These are phyloP conservation scores for Penicillium manginii DNA, from an alignment of 495 filamentous ascomycete genomes.

Conservation along the genomic window DNA sequence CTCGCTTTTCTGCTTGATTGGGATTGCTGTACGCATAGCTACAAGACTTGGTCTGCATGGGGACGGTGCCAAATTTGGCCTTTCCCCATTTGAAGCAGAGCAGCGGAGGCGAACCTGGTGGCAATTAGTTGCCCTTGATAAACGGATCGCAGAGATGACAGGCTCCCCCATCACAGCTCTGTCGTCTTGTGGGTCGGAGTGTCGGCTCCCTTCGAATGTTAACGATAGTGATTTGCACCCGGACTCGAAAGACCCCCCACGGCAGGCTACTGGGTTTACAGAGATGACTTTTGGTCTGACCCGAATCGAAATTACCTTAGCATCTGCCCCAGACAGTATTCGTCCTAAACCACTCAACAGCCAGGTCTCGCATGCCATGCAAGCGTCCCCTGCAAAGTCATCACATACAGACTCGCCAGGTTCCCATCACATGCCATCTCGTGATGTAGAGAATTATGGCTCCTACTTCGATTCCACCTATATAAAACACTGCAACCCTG, in stretches of 20 bases:
- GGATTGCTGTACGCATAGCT: slow-evolving; percentile 69
- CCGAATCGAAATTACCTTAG: slow-evolving; percentile 39
- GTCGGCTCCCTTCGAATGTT: slow-evolving; percentile 42
- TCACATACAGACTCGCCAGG: not conserved
- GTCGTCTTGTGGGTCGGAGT: slow-evolving; percentile 39
- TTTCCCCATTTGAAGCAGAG: slow-evolving; percentile 71
- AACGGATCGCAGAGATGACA: slow-evolving; percentile 64
- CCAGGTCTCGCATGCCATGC: not conserved
- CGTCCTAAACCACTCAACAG: slow-evolving; percentile 11
- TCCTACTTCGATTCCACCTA: slow-evolving; percentile 54
- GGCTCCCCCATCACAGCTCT: slow-evolving; percentile 63
- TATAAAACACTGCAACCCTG: slow-evolving; percentile 62
- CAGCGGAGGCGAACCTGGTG: slow-evolving; percentile 72
- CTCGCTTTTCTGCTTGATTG: slow-evolving; percentile 60
- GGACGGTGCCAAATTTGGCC: slow-evolving; percentile 62
- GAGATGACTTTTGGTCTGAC: slow-evolving; percentile 33
- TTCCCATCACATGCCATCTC: not conserved
- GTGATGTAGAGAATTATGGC: slow-evolving; percentile 45
- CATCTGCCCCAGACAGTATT: slow-evolving; percentile 12
- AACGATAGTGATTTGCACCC: slow-evolving; percentile 42
- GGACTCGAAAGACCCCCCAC: slow-evolving; percentile 26
- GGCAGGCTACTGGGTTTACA: slow-evolving; percentile 15
- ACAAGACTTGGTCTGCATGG: slow-evolving; percentile 56
- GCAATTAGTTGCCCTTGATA: slow-evolving; percentile 68
- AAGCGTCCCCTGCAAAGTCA: not conserved